These are phyloP conservation scores for Lasiosphaeris hirsuta DNA, from an alignment of 495 filamentous ascomycete species.

Conservation along the genomic window DNA sequence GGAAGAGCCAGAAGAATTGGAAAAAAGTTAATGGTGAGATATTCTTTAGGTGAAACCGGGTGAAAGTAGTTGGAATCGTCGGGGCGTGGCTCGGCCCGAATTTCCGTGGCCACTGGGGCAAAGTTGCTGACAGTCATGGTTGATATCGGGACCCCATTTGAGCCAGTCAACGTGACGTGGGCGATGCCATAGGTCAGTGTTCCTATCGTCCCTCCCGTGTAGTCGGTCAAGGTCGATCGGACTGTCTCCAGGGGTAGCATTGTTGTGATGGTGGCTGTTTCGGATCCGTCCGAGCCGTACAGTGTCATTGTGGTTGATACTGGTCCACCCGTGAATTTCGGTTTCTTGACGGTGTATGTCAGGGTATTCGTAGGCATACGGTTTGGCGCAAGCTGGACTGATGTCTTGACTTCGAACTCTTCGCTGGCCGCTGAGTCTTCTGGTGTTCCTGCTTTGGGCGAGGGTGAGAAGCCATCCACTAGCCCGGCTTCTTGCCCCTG, in stretches of 20 bases:
- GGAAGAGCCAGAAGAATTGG: constrained; percentile 25
- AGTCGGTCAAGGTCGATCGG: not conserved
- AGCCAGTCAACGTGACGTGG: not conserved
- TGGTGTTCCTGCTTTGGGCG: too few species aligned
- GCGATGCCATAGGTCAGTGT: not conserved
- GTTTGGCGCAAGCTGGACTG: too few species aligned
- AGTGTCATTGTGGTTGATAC: not conserved
- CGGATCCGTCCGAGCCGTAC: not conserved
- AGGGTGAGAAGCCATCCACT: too few species aligned
- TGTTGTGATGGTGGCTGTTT: not conserved
- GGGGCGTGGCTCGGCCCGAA: not conserved
- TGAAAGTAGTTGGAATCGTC: not conserved
- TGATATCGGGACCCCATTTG: not conserved
- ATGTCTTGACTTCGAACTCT: too few species aligned
- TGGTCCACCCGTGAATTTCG: too few species aligned
- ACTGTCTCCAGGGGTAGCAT: not conserved
- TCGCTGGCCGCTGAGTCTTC: too few species aligned
- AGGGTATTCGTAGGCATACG: too few species aligned
- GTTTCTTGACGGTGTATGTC: too few species aligned
- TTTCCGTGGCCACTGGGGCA: not conserved
- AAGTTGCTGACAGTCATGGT: not conserved
- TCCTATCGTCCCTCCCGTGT: not conserved
- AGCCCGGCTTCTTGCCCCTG: too few species aligned
- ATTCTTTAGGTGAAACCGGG: constrained; percentile 13
- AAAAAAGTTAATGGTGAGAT: constrained; percentile 30